Base-by-base conservation (phyloP, 805 yeast species). In the Lipomyces yamanashiensis region DNA sequence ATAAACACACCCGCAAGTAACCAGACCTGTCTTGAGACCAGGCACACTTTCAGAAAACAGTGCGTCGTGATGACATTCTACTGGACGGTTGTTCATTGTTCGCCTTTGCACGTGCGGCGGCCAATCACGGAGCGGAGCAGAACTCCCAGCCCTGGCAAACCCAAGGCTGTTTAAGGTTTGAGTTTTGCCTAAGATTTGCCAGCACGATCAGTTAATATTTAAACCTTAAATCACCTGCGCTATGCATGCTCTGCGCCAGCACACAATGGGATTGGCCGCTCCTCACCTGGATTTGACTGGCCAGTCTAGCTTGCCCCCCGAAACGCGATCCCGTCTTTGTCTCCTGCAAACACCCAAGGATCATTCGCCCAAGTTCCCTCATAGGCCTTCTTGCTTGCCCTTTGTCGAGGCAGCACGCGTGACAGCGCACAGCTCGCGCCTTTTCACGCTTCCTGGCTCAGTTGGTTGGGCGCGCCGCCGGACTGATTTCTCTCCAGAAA, bases 381-480 rank as follows among this genome's bases (percentile, higher is more conserved):
- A 8, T n/a, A 8, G 15, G 39, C n/a, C 34, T 48, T 28, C 13
- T 33, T 48, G 36, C 34, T 48, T 34, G 54, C 54, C n/a, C 12
- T n/a, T n/a, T 36, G 13, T 10, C 49, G 17, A 54, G 34, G 15
- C 49, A 36, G 34, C 28, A 39, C 28, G 17, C 52, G 21, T 28
- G 2, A 8, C 13, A n/a, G 10, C 15, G 56, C 56, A 23, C 17
- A 19, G 47, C 56, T 41, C 50, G 47, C 52, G 36, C 33, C 37
- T 49, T 8, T 7, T 36, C 28, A 7, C 33, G 6, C 34, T 37
- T 39, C 17, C 33, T 61, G 21, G 34, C 33, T 41, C 58, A n/a
- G 39, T 55, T 50, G 54, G 65, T 62, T 51, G 61, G 65, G 61
- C 61, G 61, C 58, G 58, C 61, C 19, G 60, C 23, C 61, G 60